Evolutionary conservation across 139 green algal genomes (phyloP).

Genomic region (Micromonas commoda): DNA sequence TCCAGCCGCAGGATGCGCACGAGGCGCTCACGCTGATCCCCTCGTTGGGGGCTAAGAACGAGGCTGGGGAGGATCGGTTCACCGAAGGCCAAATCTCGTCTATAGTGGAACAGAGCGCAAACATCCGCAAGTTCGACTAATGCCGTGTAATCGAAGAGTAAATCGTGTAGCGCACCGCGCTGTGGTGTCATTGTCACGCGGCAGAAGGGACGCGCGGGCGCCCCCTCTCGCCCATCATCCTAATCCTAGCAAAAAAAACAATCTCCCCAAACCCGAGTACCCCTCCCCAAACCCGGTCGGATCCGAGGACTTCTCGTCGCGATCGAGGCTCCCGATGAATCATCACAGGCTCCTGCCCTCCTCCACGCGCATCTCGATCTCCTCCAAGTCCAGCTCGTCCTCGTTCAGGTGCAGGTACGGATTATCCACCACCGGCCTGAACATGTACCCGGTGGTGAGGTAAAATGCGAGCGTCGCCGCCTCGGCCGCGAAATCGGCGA

Average conservation of each 20-base stretch:
- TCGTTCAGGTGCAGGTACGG: background rate
- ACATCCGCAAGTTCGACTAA: conserved; percentile 19
- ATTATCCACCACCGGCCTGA: background rate
- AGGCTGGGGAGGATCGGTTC: background rate
- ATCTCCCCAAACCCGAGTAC: too few relatives aligned
- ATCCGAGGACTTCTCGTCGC: too few relatives aligned
- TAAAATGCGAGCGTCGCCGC: conserved; percentile 86
- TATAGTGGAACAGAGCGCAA: conserved; percentile 14
- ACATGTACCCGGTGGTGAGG: conserved; percentile 55
- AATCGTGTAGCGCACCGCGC: too few relatives aligned
- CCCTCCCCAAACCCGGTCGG: too few relatives aligned
- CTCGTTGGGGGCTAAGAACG: background rate
- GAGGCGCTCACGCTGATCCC: conserved; percentile 13
- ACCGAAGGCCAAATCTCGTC: background rate
- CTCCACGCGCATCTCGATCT: background rate
- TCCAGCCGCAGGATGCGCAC: background rate
- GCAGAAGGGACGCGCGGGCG: background rate
- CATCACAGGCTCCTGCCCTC: background rate
- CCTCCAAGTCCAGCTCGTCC: conserved; percentile 7
- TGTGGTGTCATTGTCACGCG: background rate
- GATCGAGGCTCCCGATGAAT: too few relatives aligned
- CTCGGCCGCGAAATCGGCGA: conserved; percentile 58
- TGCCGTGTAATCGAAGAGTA: background rate
- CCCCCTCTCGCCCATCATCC: background rate
- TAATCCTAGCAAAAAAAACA: too few relatives aligned